Evolutionary conservation across 2,329 filamentous ascomycete genomes (phyloP), one percentile per base, ranked within the genome.

Genomic region (Verticillium albo-atrum): DNA sequence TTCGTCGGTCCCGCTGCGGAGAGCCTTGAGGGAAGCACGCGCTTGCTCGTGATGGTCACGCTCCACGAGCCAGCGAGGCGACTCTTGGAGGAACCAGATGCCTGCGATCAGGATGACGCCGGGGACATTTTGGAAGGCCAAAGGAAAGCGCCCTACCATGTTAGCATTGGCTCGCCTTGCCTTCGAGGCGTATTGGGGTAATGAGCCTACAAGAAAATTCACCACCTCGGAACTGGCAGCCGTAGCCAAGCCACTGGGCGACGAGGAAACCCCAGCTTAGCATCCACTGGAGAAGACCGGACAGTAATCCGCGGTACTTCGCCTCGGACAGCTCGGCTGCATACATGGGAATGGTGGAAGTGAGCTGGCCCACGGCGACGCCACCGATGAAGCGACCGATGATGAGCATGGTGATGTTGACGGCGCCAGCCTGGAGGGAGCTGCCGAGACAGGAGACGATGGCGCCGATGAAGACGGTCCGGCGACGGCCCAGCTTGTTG

Each of bases 341-440:
- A 63, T 81, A 81, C 54, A 80, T 74, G 3, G 79, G 79, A 25
- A 80, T 74, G 0, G 75, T 77, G 32, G 75, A 73, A 1, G 78
- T 79, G 65, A 81, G 72, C 55, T 78, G 68, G 3, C 80, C 80
- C n/a, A 82, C 72, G 1, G 78, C 79, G 14, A 80, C 58, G 4
- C 80, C 80, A 12, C 78, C 79, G 61, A 82, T 76, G 62, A 79
- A 76, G 58, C 80, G 76, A 6, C 79, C 80, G n/a, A 74, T 67
- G 37, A 82, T 79, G 12, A 82, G 67, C 75, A 81, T 81, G 25
- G 63, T 60, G 55, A 71, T 67, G 50, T 66, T 68, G 14, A 65
- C 61, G 14, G 71, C 66, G 15, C 68, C 70, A n/a, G 69, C 68
- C 57, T 73, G 71, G 7, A 74, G 65, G 12, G 69, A 64, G 7